Percentiles rank a stretch among this genome's conserved stretches.
These are phyloP conservation scores for Pseudogymnoascus sp. DNA, from an alignment of 2,329 filamentous ascomycete genomes.

Conservation along the genomic window DNA sequence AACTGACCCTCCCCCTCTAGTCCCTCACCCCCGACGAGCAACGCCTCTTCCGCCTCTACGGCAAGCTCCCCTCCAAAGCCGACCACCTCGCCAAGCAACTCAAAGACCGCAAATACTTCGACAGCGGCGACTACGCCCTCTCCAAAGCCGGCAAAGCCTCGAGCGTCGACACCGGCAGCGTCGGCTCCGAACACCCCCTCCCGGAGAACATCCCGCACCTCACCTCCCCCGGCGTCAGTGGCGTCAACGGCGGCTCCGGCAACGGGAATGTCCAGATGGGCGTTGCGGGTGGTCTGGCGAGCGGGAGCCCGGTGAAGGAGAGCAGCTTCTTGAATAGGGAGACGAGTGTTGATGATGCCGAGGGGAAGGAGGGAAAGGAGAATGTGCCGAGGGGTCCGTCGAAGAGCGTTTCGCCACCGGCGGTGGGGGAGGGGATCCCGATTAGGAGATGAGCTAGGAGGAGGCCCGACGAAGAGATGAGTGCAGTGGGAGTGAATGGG, in stretches of 20 bases:
- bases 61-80: constrained; percentile 93
- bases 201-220: constrained; percentile 93
- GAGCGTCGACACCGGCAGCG: constrained; percentile 83
- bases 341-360: constrained; percentile 58
- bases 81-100: constrained; percentile 95
- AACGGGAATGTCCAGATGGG: constrained; percentile 31
- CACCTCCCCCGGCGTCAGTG: constrained; percentile 47
- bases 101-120: constrained; percentile 98
- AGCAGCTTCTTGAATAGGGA: constrained; percentile 77
- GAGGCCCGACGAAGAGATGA: neutral
- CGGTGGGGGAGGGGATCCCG: constrained; percentile 47
- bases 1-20: constrained; percentile 38
- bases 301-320: constrained; percentile 83
- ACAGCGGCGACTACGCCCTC: constrained; percentile 92
- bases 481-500: neutral
- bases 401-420: constrained; percentile 21
- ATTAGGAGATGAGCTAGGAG: constrained; percentile 36
- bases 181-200: constrained; percentile 89
- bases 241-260: constrained; percentile 21
- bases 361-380: constrained; percentile 33
- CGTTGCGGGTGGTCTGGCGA: constrained; percentile 43
- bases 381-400: constrained; percentile 9
- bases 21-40: constrained; percentile 91
- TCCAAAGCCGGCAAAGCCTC: constrained; percentile 96
- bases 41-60: constrained; percentile 91